Percentiles rank a stretch among this genome's conserved stretches.
phyloP scores from a whole-genome alignment of 1,284 basidiomycete genomes.

The Moesziomyces antarcticus region DNA sequence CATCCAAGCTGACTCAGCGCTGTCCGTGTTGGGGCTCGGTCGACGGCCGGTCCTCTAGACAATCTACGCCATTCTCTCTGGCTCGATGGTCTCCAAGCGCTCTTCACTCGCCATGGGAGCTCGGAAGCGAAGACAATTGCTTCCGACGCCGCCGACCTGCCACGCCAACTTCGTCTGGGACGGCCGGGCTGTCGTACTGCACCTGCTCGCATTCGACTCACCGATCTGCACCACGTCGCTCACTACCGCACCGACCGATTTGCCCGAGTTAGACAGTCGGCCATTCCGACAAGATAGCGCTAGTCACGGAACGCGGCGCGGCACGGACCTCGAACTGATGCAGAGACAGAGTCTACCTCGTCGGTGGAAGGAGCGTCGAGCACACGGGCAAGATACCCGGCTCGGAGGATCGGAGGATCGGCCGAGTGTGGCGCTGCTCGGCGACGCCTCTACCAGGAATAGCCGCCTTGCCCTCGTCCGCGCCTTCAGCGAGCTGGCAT shows the following conservation, averaged over 20 bases:
- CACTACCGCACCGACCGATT: constrained; percentile 28
- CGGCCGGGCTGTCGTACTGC: too few species aligned
- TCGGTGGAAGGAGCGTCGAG: constrained; percentile 35
- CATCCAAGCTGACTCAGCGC: too few species aligned
- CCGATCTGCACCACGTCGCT: constrained; percentile 13
- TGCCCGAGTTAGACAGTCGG: constrained; percentile 35
- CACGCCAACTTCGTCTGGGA: too few species aligned
- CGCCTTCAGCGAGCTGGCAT: constrained; percentile 26
- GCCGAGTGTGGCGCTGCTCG: constrained; percentile 35
- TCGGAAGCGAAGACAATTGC: too few species aligned
- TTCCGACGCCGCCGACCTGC: too few species aligned
- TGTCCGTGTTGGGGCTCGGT: too few species aligned
- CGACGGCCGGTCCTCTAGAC: too few species aligned
- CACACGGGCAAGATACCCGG: constrained; percentile 45
- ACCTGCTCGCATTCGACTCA: too few species aligned
- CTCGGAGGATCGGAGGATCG: constrained; percentile 18
- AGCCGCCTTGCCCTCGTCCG: constrained; percentile 37
- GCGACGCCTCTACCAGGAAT: constrained; percentile 43
- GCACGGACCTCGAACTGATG: constrained; percentile 79
- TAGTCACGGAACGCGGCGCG: constrained; percentile 84
- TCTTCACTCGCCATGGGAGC: too few species aligned
- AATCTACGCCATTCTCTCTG: too few species aligned
- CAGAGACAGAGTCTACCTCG: constrained; percentile 81
- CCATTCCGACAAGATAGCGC: constrained; percentile 71
- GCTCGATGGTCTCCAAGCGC: too few species aligned